These are phyloP conservation scores for Ochetophila trinervis DNA, from an alignment of 306 rosid genomes.

Conservation along the genomic window DNA sequence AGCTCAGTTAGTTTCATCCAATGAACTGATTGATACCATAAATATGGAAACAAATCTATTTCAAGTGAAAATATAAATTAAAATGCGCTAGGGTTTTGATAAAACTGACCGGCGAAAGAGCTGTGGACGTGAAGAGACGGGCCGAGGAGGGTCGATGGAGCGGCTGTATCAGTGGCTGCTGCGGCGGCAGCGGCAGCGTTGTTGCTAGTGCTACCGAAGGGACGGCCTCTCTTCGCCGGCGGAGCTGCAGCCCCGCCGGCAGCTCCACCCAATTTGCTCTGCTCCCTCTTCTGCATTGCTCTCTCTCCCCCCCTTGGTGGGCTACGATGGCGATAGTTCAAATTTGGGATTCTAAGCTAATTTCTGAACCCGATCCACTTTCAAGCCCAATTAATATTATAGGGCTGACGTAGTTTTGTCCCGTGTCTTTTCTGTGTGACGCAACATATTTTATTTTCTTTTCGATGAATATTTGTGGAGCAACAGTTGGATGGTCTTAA, in stretches of 20 bases:
- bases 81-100: slow-evolving; percentile 4
- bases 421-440: no score
- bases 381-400: no score
- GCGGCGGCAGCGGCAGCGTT: slow-evolving; percentile 59
- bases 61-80: not conserved
- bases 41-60: not conserved
- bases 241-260: slow-evolving; percentile 66
- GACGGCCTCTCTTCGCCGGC: slow-evolving; percentile 89
- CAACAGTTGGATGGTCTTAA: no score
- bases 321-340: no score
- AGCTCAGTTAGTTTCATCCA: not conserved
- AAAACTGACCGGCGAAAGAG: slow-evolving; percentile 74
- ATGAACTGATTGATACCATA: not conserved
- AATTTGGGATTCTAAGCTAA: no score
- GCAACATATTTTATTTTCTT: no score
- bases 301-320: not conserved
- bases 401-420: no score
- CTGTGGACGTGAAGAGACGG: slow-evolving; percentile 94
- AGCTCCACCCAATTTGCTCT: slow-evolving; percentile 58
- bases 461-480: no score
- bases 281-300: slow-evolving; percentile 91
- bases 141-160: slow-evolving; percentile 83
- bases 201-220: slow-evolving; percentile 72
- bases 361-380: no score
- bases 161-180: slow-evolving; percentile 50